Evolutionary conservation across 164 flowering plant species (phyloP), one percentile per base, ranked within the genome.

Genomic region (Annona cherimola): DNA sequence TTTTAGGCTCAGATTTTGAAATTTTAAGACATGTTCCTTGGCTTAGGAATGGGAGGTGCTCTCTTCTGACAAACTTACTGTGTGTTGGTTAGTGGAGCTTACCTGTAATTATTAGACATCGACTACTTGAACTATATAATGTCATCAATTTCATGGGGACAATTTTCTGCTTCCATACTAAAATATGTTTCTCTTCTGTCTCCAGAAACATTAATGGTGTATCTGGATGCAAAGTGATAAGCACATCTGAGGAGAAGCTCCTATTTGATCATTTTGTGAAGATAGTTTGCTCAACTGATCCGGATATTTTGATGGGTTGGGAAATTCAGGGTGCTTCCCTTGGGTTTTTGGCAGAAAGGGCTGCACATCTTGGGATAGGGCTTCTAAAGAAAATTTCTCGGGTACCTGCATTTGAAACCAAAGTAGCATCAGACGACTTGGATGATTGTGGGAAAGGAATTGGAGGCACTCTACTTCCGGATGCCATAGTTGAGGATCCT

Each of bases 251-350:
- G 45, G 99, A 96, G 78, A 87, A 71, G 74, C 75, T 81, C 6
- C 78, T 96, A 71, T 79, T 91, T 74, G 61, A 77, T 46, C 80
- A 86, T 71, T 89, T 93, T 62, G 77, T 83, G 65, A 80, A 86
- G 74, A 74, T 91, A 41, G 74, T 91, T 18, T 63, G 74, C 68
- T 82, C 83, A 55, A 71, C 76, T 65, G 98, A 96, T 83, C 99
- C 99, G 8, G 99, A 96, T 84, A 84, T 96, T 42, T 63, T 96
- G 62, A 73, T 96, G 87, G 99, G 99, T 63, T 96, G 99, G 99
- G 98, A 96, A 77, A 76, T 93, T 65, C 99, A 96, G 81, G 88
- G 91, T 64, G 80, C 87, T 73, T 96, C 98, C 70, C 90, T 96
- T 77, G 99, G 99, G 18, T 93, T 76, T 83, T 79, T 96, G 74